Evolutionary conservation across 768 basidiomycete species (phyloP).

Genomic region (Albatrellus ellisii): DNA sequence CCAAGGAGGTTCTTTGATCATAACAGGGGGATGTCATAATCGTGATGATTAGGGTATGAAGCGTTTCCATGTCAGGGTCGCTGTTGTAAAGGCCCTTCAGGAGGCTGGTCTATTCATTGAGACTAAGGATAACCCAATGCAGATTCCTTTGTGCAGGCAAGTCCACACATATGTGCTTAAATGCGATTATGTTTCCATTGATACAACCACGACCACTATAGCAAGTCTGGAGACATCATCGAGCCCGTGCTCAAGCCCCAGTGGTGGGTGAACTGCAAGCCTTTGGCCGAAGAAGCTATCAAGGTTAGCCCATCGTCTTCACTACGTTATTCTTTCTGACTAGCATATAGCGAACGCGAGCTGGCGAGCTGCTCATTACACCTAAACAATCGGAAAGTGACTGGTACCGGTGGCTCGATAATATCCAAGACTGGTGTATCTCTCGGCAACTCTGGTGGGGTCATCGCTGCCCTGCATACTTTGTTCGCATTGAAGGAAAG

Average conservation of each 20-base stretch:
- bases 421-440: conserved; percentile 98
- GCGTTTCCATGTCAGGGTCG: conserved; percentile 84
- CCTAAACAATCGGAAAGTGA: conserved; percentile 85
- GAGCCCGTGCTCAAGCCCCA: conserved; percentile 94
- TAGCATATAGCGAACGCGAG: conserved; percentile 57
- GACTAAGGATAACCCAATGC: conserved; percentile 95
- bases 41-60: conserved; percentile 67
- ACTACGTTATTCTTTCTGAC: not conserved
- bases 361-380: conserved; percentile 72
- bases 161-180: conserved; percentile 13
- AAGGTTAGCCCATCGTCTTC: conserved; percentile 33
- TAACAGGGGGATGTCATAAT: not conserved
- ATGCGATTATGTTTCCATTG: not conserved
- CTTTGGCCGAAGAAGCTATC: conserved; percentile 81
- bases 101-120: conserved; percentile 79
- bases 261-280: conserved; percentile 97
- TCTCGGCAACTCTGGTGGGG: conserved; percentile 99
- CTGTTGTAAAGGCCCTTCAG: conserved; percentile 73
- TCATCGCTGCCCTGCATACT: conserved; percentile 91
- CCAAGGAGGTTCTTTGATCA: not conserved
- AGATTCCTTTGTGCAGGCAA: conserved; percentile 84
- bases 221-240: conserved; percentile 94
- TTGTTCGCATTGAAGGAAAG: conserved; percentile 71
- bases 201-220: conserved; percentile 19
- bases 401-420: conserved; percentile 93